Percentiles rank a stretch among this genome's conserved stretches.
phyloP scores from a whole-genome alignment of 208 protist species.

The Trypanosoma scelopori region DNA sequence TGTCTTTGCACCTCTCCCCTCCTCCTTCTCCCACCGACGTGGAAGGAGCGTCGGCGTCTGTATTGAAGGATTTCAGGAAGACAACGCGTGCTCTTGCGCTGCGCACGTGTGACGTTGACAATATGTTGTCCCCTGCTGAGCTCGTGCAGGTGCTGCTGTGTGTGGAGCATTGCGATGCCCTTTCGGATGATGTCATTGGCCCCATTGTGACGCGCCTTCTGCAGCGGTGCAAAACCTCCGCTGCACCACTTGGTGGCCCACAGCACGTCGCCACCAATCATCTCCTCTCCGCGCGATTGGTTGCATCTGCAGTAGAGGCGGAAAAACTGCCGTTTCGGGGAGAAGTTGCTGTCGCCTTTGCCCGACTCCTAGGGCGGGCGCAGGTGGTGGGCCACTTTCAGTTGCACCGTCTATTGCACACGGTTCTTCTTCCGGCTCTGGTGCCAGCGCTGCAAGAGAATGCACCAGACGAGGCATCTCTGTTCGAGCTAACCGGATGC shows the following conservation, averaged over 20 bases:
- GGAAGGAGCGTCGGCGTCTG: neutral
- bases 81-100: constrained; percentile 52
- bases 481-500: constrained; percentile 29
- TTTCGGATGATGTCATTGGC: constrained; percentile 75
- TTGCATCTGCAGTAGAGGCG: constrained; percentile 17
- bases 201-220: constrained; percentile 43
- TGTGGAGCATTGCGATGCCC: constrained; percentile 61
- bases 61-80: constrained; percentile 25
- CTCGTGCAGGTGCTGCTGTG: constrained; percentile 43
- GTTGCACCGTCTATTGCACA: constrained; percentile 68
- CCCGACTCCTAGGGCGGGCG: constrained; percentile 51
- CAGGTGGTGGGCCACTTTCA: constrained; percentile 60
- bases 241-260: constrained; percentile 5
- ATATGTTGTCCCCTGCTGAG: constrained; percentile 30
- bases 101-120: constrained; percentile 38
- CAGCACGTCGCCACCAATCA: constrained; percentile 36
- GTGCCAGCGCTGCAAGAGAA: constrained; percentile 27
- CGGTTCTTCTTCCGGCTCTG: constrained; percentile 60
- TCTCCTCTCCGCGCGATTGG: constrained; percentile 31
- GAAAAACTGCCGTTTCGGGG: constrained; percentile 21
- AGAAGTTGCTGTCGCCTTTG: constrained; percentile 44
- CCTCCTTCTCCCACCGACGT: neutral
- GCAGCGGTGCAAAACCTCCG: constrained; percentile 16
- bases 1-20: too few relatives aligned
- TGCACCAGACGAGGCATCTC: neutral